These are phyloP conservation scores for Talaromyces adpressus DNA, from an alignment of 495 filamentous ascomycete genomes.

Conservation along the genomic window DNA sequence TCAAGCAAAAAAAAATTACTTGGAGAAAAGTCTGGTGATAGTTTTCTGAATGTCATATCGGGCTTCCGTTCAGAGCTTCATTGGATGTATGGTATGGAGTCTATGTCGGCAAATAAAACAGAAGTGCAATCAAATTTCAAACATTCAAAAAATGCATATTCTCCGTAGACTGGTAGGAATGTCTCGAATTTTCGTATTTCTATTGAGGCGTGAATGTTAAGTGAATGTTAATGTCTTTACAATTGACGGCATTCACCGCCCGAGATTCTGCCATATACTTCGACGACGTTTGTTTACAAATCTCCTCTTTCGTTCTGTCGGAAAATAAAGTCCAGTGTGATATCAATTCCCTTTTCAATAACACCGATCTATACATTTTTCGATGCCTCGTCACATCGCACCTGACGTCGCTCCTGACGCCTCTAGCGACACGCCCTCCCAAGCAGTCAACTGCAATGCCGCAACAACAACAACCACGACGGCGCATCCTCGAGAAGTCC, in stretches of 20 bases:
- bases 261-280: slow-evolving; percentile 2
- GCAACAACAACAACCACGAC: slow-evolving; percentile 15
- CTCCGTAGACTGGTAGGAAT: not conserved
- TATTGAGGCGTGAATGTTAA: too few species aligned
- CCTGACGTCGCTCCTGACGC: slow-evolving; percentile 3
- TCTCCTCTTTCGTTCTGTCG: not conserved
- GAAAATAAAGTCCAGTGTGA: not conserved
- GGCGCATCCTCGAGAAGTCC: slow-evolving; percentile 40
- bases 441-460: not conserved
- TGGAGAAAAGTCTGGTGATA: not conserved
- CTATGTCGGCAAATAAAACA: slow-evolving; percentile 3
- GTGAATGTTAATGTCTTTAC: too few species aligned
- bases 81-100: not conserved
- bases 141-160: not conserved
- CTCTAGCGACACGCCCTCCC: not conserved
- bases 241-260: not conserved
- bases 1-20: not conserved
- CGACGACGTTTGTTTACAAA: slow-evolving; percentile 2
- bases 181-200: not conserved
- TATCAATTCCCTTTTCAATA: not conserved
- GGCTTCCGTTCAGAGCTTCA: not conserved
- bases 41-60: not conserved
- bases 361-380: not conserved
- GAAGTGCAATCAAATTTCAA: slow-evolving; percentile 8
- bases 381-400: slow-evolving; percentile 3